phyloP scores from a whole-genome alignment of 1,284 basidiomycete species.

The Lignosus rhinocerotis region DNA sequence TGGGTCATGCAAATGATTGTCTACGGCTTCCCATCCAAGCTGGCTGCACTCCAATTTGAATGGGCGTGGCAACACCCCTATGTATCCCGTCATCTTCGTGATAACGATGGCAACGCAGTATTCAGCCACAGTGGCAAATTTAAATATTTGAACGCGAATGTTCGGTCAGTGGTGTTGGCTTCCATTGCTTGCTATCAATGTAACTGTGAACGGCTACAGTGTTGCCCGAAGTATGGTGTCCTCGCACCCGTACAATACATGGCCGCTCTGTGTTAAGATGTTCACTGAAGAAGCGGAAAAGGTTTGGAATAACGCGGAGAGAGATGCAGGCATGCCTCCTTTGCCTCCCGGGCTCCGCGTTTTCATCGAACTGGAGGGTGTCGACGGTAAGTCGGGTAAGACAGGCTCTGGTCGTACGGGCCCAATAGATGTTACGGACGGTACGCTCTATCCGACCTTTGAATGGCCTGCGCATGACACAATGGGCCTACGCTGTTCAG shows the following conservation, averaged over 20 bases:
- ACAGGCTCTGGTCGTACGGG: conserved; percentile 49
- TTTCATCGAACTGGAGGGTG: conserved; percentile 66
- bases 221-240: conserved; percentile 56
- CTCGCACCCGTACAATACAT: conserved; percentile 58
- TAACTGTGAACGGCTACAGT: conserved; percentile 26
- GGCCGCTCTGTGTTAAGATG: conserved; percentile 69
- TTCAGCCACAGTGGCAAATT: conserved; percentile 36
- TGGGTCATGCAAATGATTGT: conserved; percentile 93
- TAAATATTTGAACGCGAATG: conserved; percentile 43
- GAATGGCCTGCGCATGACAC: background rate
- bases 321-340: conserved; percentile 25
- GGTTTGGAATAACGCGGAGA: conserved; percentile 43
- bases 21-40: conserved; percentile 83
- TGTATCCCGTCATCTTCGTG: conserved; percentile 57
- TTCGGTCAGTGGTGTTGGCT: conserved; percentile 39
- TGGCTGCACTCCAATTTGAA: conserved; percentile 86
- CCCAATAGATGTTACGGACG: conserved; percentile 68
- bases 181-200: background rate
- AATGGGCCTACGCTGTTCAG: conserved; percentile 26
- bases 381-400: conserved; percentile 62
- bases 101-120: conserved; percentile 39
- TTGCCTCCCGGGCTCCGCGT: conserved; percentile 55
- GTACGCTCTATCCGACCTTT: conserved; percentile 34
- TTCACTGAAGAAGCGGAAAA: conserved; percentile 64
- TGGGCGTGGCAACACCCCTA: conserved; percentile 90